Conservation (phyloP, 805 yeast species). For the Kurtzmaniella fragi region DNA sequence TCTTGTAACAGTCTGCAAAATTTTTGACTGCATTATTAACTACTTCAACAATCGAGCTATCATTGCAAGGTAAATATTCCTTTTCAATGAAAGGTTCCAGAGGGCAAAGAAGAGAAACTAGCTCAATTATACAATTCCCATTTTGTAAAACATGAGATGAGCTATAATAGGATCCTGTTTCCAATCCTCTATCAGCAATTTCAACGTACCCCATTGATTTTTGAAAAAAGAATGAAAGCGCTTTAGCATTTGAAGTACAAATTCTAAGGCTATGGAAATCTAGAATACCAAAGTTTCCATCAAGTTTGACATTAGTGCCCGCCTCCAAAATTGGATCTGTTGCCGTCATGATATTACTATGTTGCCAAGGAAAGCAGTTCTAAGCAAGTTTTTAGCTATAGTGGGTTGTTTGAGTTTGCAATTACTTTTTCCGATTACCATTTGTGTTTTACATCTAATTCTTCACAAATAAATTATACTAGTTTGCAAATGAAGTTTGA, state of each 20-base stretch:
- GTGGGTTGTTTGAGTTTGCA: too few species aligned
- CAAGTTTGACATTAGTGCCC: constrained; percentile 10
- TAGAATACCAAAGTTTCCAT: constrained; percentile 19
- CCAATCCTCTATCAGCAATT: constrained; percentile 62
- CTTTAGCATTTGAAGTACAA: constrained; percentile 70
- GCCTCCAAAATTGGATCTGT: constrained; percentile 4
- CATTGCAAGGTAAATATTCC: constrained; percentile 12
- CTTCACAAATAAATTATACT: too few species aligned
- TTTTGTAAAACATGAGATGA: constrained; percentile 59
- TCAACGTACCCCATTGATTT: constrained; percentile 57
- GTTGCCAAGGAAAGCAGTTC: constrained; percentile 3
- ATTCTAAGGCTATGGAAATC: constrained; percentile 67
- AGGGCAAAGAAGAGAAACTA: constrained; percentile 34
- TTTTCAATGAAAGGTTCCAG: constrained; percentile 13
- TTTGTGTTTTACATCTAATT: too few species aligned
- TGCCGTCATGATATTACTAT: constrained; percentile 3
- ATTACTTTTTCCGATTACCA: too few species aligned
- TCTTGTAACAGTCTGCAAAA: constrained; percentile 1
- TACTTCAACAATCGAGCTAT: constrained; percentile 37
- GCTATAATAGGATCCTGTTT: constrained; percentile 54
- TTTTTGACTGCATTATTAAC: constrained; percentile 19
- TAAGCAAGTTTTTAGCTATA: background rate
- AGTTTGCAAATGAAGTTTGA: too few species aligned
- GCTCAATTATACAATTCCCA: constrained; percentile 48
- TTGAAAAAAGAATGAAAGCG: constrained; percentile 52